Evolutionary conservation across 2,329 filamentous ascomycete species (phyloP), one percentile per base, ranked within the genome.

Genomic region (Colletotrichum zoysiae): DNA sequence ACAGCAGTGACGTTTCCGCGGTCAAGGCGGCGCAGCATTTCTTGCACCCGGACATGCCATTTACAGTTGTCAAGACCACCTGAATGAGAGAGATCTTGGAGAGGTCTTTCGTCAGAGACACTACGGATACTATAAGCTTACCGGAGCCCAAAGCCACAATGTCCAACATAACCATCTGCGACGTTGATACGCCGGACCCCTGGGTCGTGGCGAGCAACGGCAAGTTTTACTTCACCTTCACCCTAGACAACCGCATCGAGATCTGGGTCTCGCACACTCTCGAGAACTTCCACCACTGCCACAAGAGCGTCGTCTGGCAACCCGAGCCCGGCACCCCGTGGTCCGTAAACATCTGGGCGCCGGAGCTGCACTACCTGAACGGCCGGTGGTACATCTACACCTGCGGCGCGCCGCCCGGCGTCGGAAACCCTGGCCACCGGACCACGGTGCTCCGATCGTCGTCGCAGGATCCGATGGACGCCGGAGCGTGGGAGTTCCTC

Each of bases 401-500:
- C 75, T 86, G 69, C 55, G 69, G 69, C 59, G 69, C 87, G 0
- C 85, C 86, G 1, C 86, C 86, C 1, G 81, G 80, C 26, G 77
- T 78, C 1, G 80, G 78, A 5, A 81, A 87, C 72, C 78, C 88
- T 1, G 84, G 84, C 50, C 81, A 82, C 5, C 88, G 90, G 77
- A 71, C 65, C 6, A 71, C 69, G 18, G 46, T 71, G n/a, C 69
- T 71, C 82, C 84, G 33, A 76, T 84, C 3, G 84, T 89, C 71
- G 86, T 88, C 46, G 2, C 65, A 55, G 30, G 69, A 71, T 56
- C 67, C 70, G 38, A 73, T 73, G 70, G 87, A 87, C 14, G 78
- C 82, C 9, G 81, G 83, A 6, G 86, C 87, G 0, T 89, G 85
- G 82, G 86, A 88, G 46, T 76, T 78, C 0, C 89, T 84, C 77